Percentiles rank a stretch among this genome's conserved stretches.
phyloP scores from a whole-genome alignment of 345 rosid species.

The Eucalyptus regnans region DNA sequence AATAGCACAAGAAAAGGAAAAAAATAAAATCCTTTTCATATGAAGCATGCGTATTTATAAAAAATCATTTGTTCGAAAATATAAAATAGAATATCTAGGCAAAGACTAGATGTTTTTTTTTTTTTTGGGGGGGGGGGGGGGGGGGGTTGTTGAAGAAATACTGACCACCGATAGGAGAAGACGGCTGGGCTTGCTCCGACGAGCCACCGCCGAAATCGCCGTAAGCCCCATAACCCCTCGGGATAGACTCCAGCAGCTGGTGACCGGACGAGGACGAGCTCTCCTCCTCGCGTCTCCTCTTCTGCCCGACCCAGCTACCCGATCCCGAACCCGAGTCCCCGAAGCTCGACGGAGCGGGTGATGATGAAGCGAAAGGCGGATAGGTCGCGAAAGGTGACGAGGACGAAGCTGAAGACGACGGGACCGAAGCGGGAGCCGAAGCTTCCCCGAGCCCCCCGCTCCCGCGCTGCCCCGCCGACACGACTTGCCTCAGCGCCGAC shows the following conservation, averaged over 20 bases:
- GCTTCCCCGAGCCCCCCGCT: neutral
- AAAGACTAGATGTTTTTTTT: neutral
- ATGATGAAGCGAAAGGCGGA: neutral
- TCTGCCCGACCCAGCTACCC: neutral
- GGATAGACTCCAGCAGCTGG: neutral
- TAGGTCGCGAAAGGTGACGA: neutral
- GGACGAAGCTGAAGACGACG: neutral
- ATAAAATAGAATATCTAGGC: neutral
- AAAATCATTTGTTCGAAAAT: neutral
- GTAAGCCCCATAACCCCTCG: neutral
- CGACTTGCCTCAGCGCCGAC: conserved; percentile 1
- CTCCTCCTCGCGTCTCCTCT: neutral
- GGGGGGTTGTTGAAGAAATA: neutral
- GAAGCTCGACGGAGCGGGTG: neutral
- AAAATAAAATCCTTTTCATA: neutral
- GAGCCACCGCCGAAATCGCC: neutral
- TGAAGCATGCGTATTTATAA: neutral
- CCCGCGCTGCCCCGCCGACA: neutral
- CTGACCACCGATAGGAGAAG: neutral
- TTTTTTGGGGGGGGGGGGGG: accelerated
- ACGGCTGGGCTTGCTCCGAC: neutral
- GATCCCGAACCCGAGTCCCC: neutral
- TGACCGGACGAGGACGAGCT: neutral
- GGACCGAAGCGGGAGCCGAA: neutral
- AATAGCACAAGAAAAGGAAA: neutral